Conservation (phyloP, 768 basidiomycete genomes). For the Kwoniella botswanensis region DNA sequence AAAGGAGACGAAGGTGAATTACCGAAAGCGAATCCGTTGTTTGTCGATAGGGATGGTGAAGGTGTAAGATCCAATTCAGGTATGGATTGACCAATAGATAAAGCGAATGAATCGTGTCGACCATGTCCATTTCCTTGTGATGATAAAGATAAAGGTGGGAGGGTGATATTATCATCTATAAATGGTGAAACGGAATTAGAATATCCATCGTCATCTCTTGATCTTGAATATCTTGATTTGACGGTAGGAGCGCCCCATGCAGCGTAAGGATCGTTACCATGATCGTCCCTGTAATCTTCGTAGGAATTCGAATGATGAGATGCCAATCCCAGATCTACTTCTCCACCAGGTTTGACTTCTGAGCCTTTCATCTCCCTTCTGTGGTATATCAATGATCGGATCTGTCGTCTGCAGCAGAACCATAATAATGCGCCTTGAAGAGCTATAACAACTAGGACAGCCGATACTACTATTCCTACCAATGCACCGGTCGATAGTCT, state of each 20-base stretch:
- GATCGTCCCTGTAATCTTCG: conserved; percentile 8
- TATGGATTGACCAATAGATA: conserved; percentile 19
- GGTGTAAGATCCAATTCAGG: conserved; percentile 15
- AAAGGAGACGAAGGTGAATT: conserved; percentile 24
- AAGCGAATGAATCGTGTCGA: conserved; percentile 32
- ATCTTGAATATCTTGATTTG: conserved; percentile 8
- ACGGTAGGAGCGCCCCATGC: conserved; percentile 9
- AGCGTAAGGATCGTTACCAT: conserved; percentile 14
- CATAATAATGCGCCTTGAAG: conserved; percentile 43
- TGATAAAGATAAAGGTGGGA: background rate
- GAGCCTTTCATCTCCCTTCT: conserved; percentile 37
- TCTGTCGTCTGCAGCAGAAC: conserved; percentile 51
- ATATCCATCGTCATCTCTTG: conserved; percentile 21
- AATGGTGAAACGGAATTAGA: conserved; percentile 44
- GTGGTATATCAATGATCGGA: conserved; percentile 38
- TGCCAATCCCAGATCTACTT: conserved; percentile 42
- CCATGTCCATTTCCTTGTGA: conserved; percentile 17
- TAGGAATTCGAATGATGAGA: conserved; percentile 2
- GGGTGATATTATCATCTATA: conserved; percentile 4
- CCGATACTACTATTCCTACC: conserved; percentile 44
- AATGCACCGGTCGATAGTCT: conserved; percentile 45
- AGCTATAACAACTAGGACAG: conserved; percentile 37
- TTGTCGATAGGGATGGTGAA: conserved; percentile 17
- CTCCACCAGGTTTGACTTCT: conserved; percentile 39
- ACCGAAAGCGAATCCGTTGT: background rate